Evolutionary conservation across 2,329 filamentous ascomycete species (phyloP).

Genomic region (Penicillium sp.): DNA sequence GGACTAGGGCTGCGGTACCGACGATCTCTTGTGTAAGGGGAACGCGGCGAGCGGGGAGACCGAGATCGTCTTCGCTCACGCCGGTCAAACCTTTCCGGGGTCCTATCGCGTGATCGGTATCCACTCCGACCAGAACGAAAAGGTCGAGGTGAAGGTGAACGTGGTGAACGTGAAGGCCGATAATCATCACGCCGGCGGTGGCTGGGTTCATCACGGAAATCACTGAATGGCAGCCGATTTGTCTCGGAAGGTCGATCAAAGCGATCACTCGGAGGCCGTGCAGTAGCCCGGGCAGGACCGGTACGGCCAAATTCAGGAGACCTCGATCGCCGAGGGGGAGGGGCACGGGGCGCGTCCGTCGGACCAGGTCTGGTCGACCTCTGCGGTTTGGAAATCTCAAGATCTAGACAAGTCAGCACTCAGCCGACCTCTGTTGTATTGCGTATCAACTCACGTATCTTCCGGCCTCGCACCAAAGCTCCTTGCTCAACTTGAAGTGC

Average conservation of each 20-base stretch:
- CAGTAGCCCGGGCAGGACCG: slow-evolving; percentile 28
- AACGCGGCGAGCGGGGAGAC: slow-evolving; percentile 43
- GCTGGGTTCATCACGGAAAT: slow-evolving; percentile 47
- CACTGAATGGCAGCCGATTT: slow-evolving; percentile 40
- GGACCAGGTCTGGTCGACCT: slow-evolving; percentile 61
- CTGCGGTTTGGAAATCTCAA: slow-evolving; percentile 85
- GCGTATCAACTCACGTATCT: slow-evolving; percentile 69
- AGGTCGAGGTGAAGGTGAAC: slow-evolving; percentile 57
- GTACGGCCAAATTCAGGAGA: slow-evolving; percentile 58
- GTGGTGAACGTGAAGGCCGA: slow-evolving; percentile 49
- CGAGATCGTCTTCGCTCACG: slow-evolving; percentile 61
- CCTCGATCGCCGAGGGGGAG: slow-evolving; percentile 52
- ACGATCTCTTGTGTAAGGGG: slow-evolving; percentile 57
- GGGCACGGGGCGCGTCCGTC: slow-evolving; percentile 33
- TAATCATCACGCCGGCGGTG: slow-evolving; percentile 58
- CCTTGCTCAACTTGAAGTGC: slow-evolving; percentile 78
- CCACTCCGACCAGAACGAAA: slow-evolving; percentile 58
- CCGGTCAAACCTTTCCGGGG: slow-evolving; percentile 49
- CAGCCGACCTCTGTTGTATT: background rate
- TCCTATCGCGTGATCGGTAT: slow-evolving; percentile 48
- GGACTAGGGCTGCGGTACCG: slow-evolving; percentile 67
- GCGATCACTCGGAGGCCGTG: slow-evolving; percentile 37
- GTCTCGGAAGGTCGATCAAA: slow-evolving; percentile 40
- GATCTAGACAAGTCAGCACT: slow-evolving; percentile 50
- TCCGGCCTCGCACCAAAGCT: slow-evolving; percentile 75